Conservation (phyloP, 2,329 filamentous ascomycete genomes). For the Penicillium rolfsii region DNA sequence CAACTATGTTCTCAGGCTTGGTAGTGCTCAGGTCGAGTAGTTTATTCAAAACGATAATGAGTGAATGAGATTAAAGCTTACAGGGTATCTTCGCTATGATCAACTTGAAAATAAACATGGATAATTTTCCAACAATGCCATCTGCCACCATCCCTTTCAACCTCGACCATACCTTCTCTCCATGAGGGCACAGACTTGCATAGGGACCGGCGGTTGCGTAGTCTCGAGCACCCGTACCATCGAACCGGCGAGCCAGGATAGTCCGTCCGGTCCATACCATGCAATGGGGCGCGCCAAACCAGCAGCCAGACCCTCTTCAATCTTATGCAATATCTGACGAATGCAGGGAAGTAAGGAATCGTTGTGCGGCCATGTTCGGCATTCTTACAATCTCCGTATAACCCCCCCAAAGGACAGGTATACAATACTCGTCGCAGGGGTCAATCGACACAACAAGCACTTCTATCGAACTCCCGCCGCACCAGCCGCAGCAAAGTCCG, state of each 20-base stretch:
- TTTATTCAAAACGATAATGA: background rate
- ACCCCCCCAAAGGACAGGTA: background rate
- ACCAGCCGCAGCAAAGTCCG: conserved; percentile 39
- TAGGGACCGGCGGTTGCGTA: background rate
- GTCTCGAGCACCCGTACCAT: background rate
- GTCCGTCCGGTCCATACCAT: background rate
- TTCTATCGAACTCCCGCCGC: conserved; percentile 39
- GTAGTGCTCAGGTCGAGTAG: background rate
- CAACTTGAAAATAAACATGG: conserved; percentile 4
- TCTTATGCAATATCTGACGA: background rate
- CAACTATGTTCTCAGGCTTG: too few relatives aligned
- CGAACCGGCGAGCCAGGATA: background rate
- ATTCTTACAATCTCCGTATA: too few relatives aligned
- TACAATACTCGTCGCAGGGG: background rate
- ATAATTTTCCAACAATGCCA: background rate
- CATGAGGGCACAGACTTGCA: background rate
- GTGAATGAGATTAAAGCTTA: conserved; percentile 16
- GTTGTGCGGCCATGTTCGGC: background rate
- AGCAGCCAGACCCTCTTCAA: background rate
- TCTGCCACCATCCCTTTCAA: background rate
- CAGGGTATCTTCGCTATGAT: conserved; percentile 23
- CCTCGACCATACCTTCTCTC: background rate
- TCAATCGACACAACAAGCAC: background rate
- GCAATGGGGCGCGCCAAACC: background rate
- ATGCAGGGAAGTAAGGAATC: background rate